Evolutionary conservation across 257 asterid species (phyloP).

Genomic region (Buddleja alternifolia): DNA sequence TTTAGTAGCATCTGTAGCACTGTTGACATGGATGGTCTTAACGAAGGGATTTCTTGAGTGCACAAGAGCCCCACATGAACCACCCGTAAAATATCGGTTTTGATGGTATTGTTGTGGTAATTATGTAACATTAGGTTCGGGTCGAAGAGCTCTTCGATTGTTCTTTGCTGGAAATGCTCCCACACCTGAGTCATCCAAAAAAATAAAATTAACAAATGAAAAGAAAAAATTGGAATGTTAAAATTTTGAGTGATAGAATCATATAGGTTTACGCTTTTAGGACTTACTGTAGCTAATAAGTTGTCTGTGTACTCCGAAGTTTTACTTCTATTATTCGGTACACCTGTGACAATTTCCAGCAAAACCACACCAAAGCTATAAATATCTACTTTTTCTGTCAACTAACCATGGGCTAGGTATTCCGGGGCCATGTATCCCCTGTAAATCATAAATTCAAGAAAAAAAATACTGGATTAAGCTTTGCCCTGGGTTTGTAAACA

Average conservation of each 20-base stretch:
- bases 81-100: slow-evolving; percentile 39
- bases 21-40: slow-evolving; percentile 50
- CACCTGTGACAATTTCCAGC: slow-evolving; percentile 48
- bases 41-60: slow-evolving; percentile 41
- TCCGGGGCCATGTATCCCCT: slow-evolving; percentile 55
- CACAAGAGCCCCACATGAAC: slow-evolving; percentile 48
- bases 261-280: not conserved
- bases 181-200: slow-evolving; percentile 33
- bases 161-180: slow-evolving; percentile 45
- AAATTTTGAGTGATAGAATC: not conserved
- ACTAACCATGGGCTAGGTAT: slow-evolving; percentile 38
- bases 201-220: not conserved
- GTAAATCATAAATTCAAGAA: not conserved
- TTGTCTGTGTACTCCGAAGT: slow-evolving; percentile 40
- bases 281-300: slow-evolving; percentile 40
- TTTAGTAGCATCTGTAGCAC: slow-evolving; percentile 46
- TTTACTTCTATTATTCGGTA: slow-evolving; percentile 45
- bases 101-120: slow-evolving; percentile 12
- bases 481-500: too few relatives aligned
- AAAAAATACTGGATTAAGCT: too few relatives aligned
- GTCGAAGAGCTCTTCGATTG: slow-evolving; percentile 40
- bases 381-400: slow-evolving; percentile 45
- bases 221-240: not conserved
- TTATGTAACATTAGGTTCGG: slow-evolving; percentile 39
- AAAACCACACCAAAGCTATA: slow-evolving; percentile 52